Percentiles rank a stretch among this genome's conserved stretches.
Evolutionary conservation across 2,329 filamentous ascomycete genomes (phyloP).

Genomic region (Diplocarpon rosae): DNA sequence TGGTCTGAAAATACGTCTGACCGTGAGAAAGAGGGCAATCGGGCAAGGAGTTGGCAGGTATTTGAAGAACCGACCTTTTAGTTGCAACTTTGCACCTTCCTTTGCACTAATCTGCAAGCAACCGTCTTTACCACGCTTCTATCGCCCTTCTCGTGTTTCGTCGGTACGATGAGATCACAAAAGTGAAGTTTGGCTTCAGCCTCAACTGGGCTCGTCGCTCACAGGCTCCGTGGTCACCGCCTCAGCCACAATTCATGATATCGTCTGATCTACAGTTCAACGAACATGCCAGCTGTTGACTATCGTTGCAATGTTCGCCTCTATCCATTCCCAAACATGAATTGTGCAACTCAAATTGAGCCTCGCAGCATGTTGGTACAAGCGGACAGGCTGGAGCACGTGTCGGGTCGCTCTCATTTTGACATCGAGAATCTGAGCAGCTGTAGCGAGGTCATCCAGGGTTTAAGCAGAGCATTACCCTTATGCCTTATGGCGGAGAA

Average conservation of each 20-base stretch:
- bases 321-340: neutral
- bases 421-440: slow-evolving; percentile 10
- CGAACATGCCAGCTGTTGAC: no score
- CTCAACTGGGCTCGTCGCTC: neutral
- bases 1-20: no score
- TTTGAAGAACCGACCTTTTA: no score
- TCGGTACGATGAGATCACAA: no score
- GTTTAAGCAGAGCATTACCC: neutral
- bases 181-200: neutral
- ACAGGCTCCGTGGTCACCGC: neutral
- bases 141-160: no score
- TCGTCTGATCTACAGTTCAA: no score
- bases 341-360: neutral
- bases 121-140: no score
- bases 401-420: slow-evolving; percentile 1
- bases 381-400: neutral
- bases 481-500: slow-evolving; percentile 5
- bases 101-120: no score
- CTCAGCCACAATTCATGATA: neutral
- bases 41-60: no score
- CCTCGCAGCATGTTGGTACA: neutral
- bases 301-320: neutral
- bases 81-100: no score
- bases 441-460: slow-evolving; percentile 1
- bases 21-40: no score